Evolutionary conservation across 1,139 yeast genomes (phyloP), one percentile per base, ranked within the genome.

Genomic region (Debaryomyces udenii): DNA sequence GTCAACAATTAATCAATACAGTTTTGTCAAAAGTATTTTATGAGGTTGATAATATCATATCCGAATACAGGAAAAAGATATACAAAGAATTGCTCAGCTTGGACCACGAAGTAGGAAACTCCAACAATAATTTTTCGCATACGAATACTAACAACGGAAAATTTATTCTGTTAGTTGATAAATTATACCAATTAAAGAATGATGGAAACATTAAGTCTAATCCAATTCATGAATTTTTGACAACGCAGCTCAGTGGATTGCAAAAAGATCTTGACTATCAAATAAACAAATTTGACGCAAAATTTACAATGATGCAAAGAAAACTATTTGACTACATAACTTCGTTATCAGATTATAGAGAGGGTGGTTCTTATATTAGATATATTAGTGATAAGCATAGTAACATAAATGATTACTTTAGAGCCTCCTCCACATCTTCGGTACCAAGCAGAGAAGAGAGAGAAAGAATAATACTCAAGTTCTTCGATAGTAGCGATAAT

Each of bases 1-100:
- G 57, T 41, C 59, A 62, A 39, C 63, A 72, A 17, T 59, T 72
- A 17, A 61, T 78, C 35, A 74, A 76, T 37, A 74, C 70, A 2
- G 55, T 61, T 3, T 46, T 66, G 15, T 36, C 53, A 16, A 58
- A 77, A 38, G 77, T 89, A 4, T 87, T 91, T 81, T 63, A 63
- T 5, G 86, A 84, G 48, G 85, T 88, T 2, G 88, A 83, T 45
- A 64, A 61, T 9, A 80, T 87, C 9, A 76, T 88, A 11, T 78
- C 78, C 24, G 75, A 73, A 23, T 91, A 88, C 62, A 80, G 86
- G 50, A 71, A 73, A 41, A 74, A 75, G 32, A 70, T 82, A 9
- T 86, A 91, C 81, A 71, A 73, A 28, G 79, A 76, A 44, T 69
- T 91, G 40, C 53, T 72, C 13, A 57, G 71, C 1, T 56, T 71